Evolutionary conservation across 176 grass and related monocot species (phyloP).

Genomic region (Leersia perrieri): DNA sequence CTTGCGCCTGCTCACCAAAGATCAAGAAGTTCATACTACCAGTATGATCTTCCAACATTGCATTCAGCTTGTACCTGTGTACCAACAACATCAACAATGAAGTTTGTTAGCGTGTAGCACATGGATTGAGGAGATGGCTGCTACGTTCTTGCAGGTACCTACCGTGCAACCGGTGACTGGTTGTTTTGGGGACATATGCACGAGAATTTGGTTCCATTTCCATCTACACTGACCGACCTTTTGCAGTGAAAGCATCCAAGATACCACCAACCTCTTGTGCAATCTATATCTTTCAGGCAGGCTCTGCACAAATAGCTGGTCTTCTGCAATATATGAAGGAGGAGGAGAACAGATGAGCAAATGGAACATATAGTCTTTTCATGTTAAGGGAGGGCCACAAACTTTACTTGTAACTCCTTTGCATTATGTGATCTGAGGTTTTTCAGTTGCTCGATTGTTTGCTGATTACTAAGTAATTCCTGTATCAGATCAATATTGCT

Average conservation of each 20-base stretch:
- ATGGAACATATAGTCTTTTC: not conserved
- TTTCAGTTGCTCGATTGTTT: conserved; percentile 20
- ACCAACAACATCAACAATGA: not conserved
- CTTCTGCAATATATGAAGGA: not conserved
- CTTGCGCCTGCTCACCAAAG: not conserved
- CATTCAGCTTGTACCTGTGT: conserved; percentile 32
- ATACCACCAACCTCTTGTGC: conserved; percentile 9
- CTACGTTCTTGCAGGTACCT: not conserved
- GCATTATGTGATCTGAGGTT: not conserved
- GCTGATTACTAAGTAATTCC: not conserved
- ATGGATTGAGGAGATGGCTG: not conserved
- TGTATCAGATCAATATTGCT: not conserved
- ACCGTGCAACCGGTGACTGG: not conserved
- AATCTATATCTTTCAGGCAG: conserved; percentile 16
- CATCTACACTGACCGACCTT: not conserved
- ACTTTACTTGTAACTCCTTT: not conserved
- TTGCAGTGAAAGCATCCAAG: not conserved
- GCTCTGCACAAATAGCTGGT: not conserved
- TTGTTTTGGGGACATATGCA: not conserved
- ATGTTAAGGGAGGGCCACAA: not conserved
- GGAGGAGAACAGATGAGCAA: not conserved
- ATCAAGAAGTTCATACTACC: conserved; percentile 20
- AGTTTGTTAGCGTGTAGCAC: not conserved
- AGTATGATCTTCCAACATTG: not conserved
- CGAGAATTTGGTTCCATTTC: not conserved